These are phyloP conservation scores for Bipolaris bicolor DNA, from an alignment of 2,329 filamentous ascomycete species.

Conservation along the genomic window DNA sequence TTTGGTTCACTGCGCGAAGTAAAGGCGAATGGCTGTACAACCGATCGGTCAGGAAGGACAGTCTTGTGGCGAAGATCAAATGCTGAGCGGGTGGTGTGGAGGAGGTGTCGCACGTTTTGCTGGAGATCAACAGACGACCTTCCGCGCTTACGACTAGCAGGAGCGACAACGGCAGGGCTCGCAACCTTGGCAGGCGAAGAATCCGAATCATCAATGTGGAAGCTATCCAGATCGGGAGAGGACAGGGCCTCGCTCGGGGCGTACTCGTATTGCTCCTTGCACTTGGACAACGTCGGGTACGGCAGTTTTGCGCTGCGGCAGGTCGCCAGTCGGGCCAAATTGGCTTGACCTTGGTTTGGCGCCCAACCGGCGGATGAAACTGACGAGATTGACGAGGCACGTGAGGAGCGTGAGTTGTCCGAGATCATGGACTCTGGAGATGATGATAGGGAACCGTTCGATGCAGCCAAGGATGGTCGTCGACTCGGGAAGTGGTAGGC, in stretches of 20 bases:
- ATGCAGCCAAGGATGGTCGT: conserved; percentile 57
- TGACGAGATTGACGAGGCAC: conserved; percentile 62
- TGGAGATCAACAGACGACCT: conserved; percentile 68
- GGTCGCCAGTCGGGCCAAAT: conserved; percentile 59
- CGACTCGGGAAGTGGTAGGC: conserved; percentile 55
- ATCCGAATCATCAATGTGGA: conserved; percentile 59
- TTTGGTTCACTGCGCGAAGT: conserved; percentile 39
- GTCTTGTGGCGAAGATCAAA: conserved; percentile 46
- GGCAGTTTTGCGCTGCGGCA: conserved; percentile 57
- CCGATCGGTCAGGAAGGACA: conserved; percentile 45
- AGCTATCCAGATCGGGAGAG: conserved; percentile 49
- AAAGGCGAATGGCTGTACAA: conserved; percentile 43
- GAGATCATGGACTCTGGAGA: conserved; percentile 70
- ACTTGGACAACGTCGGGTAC: conserved; percentile 47
- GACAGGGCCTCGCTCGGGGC: conserved; percentile 45
- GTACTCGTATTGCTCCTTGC: conserved; percentile 45
- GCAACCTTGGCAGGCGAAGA: conserved; percentile 35
- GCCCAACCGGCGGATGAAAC: conserved; percentile 58
- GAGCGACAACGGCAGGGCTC: conserved; percentile 32
- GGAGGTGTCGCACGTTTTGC: conserved; percentile 70
- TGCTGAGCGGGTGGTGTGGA: conserved; percentile 52
- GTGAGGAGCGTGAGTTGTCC: conserved; percentile 63
- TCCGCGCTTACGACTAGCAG: conserved; percentile 61
- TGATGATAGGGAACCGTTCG: conserved; percentile 59
- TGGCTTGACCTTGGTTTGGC: conserved; percentile 57